Base-by-base conservation (phyloP, 306 rosid genomes). In the Medicago ruthenica region DNA sequence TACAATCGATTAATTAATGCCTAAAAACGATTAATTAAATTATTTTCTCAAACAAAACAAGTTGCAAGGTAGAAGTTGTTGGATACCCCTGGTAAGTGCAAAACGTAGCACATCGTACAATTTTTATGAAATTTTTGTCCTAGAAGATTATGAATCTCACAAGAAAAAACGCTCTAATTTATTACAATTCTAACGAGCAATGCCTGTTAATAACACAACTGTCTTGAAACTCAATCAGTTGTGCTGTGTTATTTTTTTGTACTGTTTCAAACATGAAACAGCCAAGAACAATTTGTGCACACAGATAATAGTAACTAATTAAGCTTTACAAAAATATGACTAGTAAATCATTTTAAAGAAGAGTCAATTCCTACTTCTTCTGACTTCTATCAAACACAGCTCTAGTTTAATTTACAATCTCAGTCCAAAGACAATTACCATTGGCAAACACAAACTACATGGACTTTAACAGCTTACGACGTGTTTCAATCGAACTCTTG, bases 241-340 rank as follows among this genome's bases (percentile, higher is more conserved):
- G 60, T 1, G 4, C 4, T 0, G 24, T 27, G 74, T 47, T 65
- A 65, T 39, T 48, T 22, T 68, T n/a, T 66, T 11, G 59, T 47
- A 27, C 57, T n/a, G 55, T 45, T 8, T 47, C 21, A 41, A 66
- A 66, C 54, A 69, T 45, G 22, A 51, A 68, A 14, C 71, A 41
- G 31, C 53, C 36, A 66, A 40, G 36, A 67, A 66, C 9, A 44
- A 45, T 13, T 42, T 8, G 34, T n/a, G 37, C 5, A 16, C 2
- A 51, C 8, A 41, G 2, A 41, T n/a, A 2, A 22, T 7, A 6
- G 14, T 39, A 39, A 53, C 37, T 67, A 9, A 39, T 16, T 67
- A 34, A 53, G 70, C 88, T 82, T 61, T 82, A 75, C 83, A 87
- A 54, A 75, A 34, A 54, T 20, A 36, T 58, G 15, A 24, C 40